Percentiles rank a stretch among this genome's conserved stretches.
Conservation (phyloP, 352 stramenopile species). For the Globisporangium okanoganense region DNA sequence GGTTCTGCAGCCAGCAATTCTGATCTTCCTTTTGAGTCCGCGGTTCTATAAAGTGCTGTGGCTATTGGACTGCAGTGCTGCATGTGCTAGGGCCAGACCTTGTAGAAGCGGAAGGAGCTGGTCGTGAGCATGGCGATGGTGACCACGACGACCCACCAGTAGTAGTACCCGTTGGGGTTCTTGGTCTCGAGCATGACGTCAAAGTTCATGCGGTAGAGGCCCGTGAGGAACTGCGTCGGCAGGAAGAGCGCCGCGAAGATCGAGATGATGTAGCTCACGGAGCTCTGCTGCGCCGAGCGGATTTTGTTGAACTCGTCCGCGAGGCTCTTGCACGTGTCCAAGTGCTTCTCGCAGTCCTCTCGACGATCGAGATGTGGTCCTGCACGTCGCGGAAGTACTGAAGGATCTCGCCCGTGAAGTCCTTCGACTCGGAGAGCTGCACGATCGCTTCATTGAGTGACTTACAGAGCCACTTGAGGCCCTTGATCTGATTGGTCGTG, state of each 20-base stretch:
- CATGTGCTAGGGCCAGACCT: conserved; percentile 69
- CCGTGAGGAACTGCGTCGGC: conserved; percentile 85
- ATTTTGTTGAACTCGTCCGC: conserved; percentile 69
- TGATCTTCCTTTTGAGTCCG: too few species aligned
- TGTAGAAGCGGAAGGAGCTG: conserved; percentile 70
- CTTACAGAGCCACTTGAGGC: conserved; percentile 69
- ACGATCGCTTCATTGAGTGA: conserved; percentile 68
- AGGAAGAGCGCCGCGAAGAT: conserved; percentile 81
- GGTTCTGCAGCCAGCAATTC: too few species aligned
- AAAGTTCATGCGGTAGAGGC: conserved; percentile 90
- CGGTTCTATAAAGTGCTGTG: too few species aligned
- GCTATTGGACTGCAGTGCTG: too few species aligned
- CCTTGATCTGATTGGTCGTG: conserved; percentile 69
- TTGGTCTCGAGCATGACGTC: conserved; percentile 80
- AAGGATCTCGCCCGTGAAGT: conserved; percentile 68
- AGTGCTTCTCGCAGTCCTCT: conserved; percentile 76
- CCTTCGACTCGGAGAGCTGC: conserved; percentile 62
- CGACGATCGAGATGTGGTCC: conserved; percentile 77
- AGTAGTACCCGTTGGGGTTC: conserved; percentile 69
- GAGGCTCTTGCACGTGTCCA: conserved; percentile 64
- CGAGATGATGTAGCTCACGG: conserved; percentile 79
- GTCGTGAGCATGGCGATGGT: conserved; percentile 38
- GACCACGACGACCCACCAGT: conserved; percentile 74
- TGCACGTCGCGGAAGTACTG: conserved; percentile 85
- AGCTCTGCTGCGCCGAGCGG: conserved; percentile 55